Conservation (phyloP, 352 stramenopile species). For the Phytopythium delawarense region DNA sequence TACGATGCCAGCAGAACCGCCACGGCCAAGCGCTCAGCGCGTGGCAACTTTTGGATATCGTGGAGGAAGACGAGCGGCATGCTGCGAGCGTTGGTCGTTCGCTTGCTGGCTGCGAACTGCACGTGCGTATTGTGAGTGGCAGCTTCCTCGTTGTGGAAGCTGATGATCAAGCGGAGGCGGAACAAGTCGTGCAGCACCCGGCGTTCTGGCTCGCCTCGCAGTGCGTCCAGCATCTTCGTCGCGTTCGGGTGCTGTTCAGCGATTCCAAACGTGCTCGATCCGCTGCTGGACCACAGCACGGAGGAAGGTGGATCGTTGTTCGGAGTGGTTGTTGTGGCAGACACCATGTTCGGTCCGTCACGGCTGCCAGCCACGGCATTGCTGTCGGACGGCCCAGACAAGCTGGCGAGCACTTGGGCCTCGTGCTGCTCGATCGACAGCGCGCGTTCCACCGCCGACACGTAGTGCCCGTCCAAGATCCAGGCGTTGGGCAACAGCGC, state of each 20-base stretch:
- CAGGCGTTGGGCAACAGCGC: conserved; percentile 55
- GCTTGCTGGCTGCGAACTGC: conserved; percentile 38
- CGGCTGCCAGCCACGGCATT: neutral
- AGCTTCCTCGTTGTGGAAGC: conserved; percentile 44
- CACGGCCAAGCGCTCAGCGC: conserved; percentile 28
- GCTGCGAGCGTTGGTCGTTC: conserved; percentile 19
- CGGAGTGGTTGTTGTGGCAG: neutral
- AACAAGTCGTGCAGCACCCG: conserved; percentile 20
- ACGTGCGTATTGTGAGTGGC: conserved; percentile 39
- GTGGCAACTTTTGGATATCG: conserved; percentile 24
- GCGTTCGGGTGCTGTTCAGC: conserved; percentile 7
- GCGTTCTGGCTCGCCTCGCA: conserved; percentile 10
- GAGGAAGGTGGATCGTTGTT: conserved; percentile 7
- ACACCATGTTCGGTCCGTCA: neutral
- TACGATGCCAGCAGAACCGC: conserved; percentile 26
- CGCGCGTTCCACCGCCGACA: conserved; percentile 35
- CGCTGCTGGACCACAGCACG: neutral
- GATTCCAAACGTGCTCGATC: neutral
- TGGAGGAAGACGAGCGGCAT: conserved; percentile 33
- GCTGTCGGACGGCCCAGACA: neutral
- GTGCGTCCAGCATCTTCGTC: conserved; percentile 6
- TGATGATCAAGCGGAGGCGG: conserved; percentile 32
- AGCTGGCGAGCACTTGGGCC: conserved; percentile 17
- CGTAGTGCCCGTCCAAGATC: conserved; percentile 56
- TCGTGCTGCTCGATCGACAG: conserved; percentile 36